These are phyloP conservation scores for Plantago major DNA, from an alignment of 257 asterid genomes.

Conservation along the genomic window DNA sequence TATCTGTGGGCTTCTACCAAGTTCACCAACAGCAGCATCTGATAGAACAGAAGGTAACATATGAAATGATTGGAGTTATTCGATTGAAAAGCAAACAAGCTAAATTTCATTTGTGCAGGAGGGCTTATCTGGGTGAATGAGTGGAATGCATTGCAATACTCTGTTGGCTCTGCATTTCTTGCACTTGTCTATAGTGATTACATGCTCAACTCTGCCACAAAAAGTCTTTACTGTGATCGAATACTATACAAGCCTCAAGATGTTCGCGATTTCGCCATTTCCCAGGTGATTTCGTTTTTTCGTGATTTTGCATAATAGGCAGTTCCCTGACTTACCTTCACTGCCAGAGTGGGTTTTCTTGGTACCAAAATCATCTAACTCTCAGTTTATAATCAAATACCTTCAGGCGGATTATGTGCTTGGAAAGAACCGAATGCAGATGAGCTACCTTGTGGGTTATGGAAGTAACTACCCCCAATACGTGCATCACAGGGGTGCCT, in stretches of 20 bases:
- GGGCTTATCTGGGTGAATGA: conserved; percentile 50
- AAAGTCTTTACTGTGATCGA: conserved; percentile 45
- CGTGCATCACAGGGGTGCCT: conserved; percentile 63
- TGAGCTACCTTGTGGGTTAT: conserved; percentile 54
- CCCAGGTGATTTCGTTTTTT: conserved; percentile 32
- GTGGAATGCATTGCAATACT: conserved; percentile 51
- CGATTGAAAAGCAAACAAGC: no score
- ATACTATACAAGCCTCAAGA: conserved; percentile 32
- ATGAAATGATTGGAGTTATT: neutral
- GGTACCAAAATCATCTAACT: no score
- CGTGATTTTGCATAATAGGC: no score
- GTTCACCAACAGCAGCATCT: conserved; percentile 38
- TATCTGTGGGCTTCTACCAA: conserved; percentile 54
- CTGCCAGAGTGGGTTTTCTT: no score
- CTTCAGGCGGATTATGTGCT: conserved; percentile 44
- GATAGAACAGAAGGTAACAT: conserved; percentile 43
- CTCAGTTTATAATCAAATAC: neutral
- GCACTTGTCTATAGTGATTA: conserved; percentile 61
- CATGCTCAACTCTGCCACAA: conserved; percentile 48
- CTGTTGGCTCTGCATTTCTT: conserved; percentile 61
- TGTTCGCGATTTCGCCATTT: conserved; percentile 40
- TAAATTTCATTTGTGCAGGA: neutral
- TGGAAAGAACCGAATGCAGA: conserved; percentile 40
- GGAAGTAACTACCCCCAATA: conserved; percentile 45
- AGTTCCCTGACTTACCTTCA: no score